These are phyloP conservation scores for Ustilago shanxiensis DNA, from an alignment of 1,284 basidiomycete species.

Conservation along the genomic window DNA sequence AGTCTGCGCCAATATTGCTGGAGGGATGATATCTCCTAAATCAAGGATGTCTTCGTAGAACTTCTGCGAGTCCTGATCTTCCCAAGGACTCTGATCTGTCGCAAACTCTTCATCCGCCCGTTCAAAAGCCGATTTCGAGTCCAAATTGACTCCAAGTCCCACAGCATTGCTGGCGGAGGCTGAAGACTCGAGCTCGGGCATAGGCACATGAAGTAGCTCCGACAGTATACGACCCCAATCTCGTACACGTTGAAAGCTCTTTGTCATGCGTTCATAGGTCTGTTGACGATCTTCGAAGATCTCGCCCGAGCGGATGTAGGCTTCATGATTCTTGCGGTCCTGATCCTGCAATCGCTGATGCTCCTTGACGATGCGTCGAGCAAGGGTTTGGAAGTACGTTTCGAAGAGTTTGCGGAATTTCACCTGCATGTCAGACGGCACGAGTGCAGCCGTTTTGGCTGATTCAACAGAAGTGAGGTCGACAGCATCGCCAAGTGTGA, in stretches of 20 bases:
- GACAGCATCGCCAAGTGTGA: slow-evolving; percentile 32
- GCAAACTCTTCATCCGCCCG: slow-evolving; percentile 60
- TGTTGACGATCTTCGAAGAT: slow-evolving; percentile 99
- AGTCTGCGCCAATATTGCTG: slow-evolving; percentile 79
- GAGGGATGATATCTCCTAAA: slow-evolving; percentile 89
- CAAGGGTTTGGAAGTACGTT: slow-evolving; percentile 90
- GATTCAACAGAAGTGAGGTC: slow-evolving; percentile 20
- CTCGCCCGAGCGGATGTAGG: slow-evolving; percentile 97
- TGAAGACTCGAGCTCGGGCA: slow-evolving; percentile 83
- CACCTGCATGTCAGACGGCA: slow-evolving; percentile 85
- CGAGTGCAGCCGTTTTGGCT: slow-evolving; percentile 71
- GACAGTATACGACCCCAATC: slow-evolving; percentile 75
- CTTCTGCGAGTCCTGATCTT: slow-evolving; percentile 93
- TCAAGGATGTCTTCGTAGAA: slow-evolving; percentile 96
- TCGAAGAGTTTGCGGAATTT: slow-evolving; percentile 93
- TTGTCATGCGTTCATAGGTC: slow-evolving; percentile 97
- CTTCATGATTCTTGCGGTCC: slow-evolving; percentile 95
- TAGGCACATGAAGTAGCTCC: slow-evolving; percentile 83
- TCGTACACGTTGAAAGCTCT: slow-evolving; percentile 86
- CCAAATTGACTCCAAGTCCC: slow-evolving; percentile 73
- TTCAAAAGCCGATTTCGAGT: slow-evolving; percentile 71
- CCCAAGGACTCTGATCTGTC: slow-evolving; percentile 84
- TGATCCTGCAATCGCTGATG: slow-evolving; percentile 90
- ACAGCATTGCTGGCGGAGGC: slow-evolving; percentile 73
- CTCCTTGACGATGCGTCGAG: slow-evolving; percentile 81